Evolutionary conservation across 169 alveolate species (phyloP).

Genomic region (Ichthyophthirius multifiliis): DNA sequence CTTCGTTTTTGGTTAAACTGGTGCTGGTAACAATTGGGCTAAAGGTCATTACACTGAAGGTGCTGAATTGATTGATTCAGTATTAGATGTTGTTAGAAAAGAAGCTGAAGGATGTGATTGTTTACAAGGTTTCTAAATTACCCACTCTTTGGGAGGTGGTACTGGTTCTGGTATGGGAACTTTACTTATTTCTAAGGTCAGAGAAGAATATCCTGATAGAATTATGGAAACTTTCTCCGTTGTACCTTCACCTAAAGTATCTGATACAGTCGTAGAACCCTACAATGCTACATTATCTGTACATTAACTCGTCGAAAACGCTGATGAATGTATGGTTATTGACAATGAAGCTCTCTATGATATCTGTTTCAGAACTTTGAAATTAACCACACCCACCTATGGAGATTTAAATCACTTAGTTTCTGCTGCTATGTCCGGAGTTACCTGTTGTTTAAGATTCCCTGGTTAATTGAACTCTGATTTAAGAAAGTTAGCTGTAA

Average conservation of each 20-base stretch:
- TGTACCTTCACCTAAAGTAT: conserved; percentile 98
- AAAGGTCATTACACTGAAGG: conserved; percentile 99
- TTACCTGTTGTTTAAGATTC: conserved; percentile 75
- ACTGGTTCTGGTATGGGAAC: conserved; percentile 99
- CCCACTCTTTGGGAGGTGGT: conserved; percentile 99
- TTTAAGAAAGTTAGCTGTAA: conserved; percentile 95
- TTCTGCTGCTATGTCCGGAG: conserved; percentile 98
- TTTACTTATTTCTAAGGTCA: conserved; percentile 93
- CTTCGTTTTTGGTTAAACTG: conserved; percentile 98
- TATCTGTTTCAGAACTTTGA: conserved; percentile 98
- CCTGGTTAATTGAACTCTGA: conserved; percentile 85
- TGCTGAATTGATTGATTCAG: conserved; percentile 98
- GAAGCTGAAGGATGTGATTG: conserved; percentile 99
- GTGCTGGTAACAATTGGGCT: conserved; percentile 99
- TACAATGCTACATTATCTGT: conserved; percentile 97
- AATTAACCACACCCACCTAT: conserved; percentile 97
- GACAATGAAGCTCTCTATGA: conserved; percentile 99
- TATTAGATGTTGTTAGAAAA: conserved; percentile 97
- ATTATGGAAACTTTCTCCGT: conserved; percentile 98
- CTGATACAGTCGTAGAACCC: conserved; percentile 99
- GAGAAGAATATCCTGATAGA: conserved; percentile 98
- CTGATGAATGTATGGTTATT: conserved; percentile 96
- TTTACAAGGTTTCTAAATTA: conserved; percentile 97
- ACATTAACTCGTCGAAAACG: conserved; percentile 97
- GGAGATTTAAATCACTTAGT: conserved; percentile 98